A percentile compares a stretch with the other conserved stretches of the same genome.
Evolutionary conservation across 306 rosid species (phyloP).

Genomic region (Boehmeria nivea): DNA sequence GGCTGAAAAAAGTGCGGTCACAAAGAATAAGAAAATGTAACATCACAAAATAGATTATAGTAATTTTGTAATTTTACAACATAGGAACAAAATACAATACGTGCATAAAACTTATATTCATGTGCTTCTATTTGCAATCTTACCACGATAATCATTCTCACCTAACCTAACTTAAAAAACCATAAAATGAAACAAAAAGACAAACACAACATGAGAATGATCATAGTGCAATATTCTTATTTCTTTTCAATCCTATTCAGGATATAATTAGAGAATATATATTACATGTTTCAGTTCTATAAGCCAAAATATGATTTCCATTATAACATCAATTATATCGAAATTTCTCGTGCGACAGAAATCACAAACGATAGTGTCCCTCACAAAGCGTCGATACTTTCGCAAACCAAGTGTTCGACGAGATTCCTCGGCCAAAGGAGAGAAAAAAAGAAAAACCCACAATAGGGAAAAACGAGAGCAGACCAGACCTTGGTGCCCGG

Average conservation of each 20-base stretch:
- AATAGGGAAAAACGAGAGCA: too few species aligned
- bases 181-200: too few species aligned
- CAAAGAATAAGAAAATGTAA: conserved; percentile 1
- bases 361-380: neutral
- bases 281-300: too few species aligned
- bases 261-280: too few species aligned
- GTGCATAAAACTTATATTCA: neutral
- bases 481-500: conserved; percentile 63
- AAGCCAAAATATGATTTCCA: too few species aligned
- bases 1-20: conserved; percentile 57
- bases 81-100: neutral
- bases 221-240: too few species aligned
- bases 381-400: neutral
- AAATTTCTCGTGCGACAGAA: neutral
- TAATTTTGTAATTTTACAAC: neutral
- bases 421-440: conserved; percentile 1
- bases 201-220: too few species aligned
- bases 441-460: neutral
- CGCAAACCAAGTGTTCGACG: conserved; percentile 13
- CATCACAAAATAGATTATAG: too few species aligned
- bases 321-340: neutral
- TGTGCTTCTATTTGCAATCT: too few species aligned
- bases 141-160: too few species aligned
- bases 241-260: too few species aligned
- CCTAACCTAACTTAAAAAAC: too few species aligned